These are phyloP conservation scores for Penicillium carneum DNA, from an alignment of 2,329 filamentous ascomycete genomes.

Conservation along the genomic window DNA sequence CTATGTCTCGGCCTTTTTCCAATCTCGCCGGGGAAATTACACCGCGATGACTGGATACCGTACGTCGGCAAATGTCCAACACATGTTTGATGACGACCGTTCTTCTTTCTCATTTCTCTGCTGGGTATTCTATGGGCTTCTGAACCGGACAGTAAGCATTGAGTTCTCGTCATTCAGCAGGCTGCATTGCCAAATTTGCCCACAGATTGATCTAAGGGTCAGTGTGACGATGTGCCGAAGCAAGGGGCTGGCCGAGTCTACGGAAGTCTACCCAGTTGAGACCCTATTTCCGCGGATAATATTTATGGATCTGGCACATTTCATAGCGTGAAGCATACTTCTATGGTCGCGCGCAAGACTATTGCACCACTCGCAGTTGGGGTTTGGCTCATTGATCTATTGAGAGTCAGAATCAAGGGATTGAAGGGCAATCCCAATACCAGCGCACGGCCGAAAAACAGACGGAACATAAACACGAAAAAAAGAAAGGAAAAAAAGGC, in stretches of 20 bases:
- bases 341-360: constrained; percentile 4
- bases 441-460: neutral
- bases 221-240: constrained; percentile 29
- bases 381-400: neutral
- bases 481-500: neutral
- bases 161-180: neutral
- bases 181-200: neutral
- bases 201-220: constrained; percentile 26
- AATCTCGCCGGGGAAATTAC: constrained; percentile 23
- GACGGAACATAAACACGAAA: neutral
- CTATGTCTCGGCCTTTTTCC: constrained; percentile 32
- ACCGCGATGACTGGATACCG: constrained; percentile 7
- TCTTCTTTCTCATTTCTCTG: neutral
- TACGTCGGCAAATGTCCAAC: neutral
- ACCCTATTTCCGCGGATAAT: neutral
- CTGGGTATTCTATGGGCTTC: neutral
- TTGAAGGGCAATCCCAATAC: neutral
- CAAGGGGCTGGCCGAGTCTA: constrained; percentile 33
- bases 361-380: constrained; percentile 10
- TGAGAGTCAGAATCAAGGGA: constrained; percentile 11
- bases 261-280: constrained; percentile 18
- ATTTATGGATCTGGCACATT: neutral
- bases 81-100: constrained; percentile 6
- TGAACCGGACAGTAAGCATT: neutral
- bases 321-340: neutral